Evolutionary conservation across 139 green algal species (phyloP), one percentile per base, ranked within the genome.

Genomic region (Medakamo hakoo): DNA sequence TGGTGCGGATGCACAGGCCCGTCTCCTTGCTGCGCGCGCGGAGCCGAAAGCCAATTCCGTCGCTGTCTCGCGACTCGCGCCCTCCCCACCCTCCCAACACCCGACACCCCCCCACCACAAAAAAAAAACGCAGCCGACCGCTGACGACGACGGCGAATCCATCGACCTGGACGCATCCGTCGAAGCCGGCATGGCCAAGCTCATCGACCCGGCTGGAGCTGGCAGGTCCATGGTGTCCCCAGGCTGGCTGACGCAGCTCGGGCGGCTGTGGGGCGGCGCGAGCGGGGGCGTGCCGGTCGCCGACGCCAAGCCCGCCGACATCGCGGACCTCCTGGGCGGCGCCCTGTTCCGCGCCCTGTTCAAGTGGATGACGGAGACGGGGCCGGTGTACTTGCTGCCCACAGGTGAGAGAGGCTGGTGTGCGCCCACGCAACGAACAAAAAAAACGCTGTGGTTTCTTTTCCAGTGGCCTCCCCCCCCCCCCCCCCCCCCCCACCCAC

Each of bases 201-300:
- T 82, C 22, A 91, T 95, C 55, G 87, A 95, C 57, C 66, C 79
- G 9, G 79, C 66, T 4, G 89, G 89, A 20, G 88, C 89, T 16
- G 88, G 88, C 20, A 64, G 55, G 1, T 87, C 78, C 4, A 82
- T 84, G 40, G 78, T 76, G 21, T 86, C 73, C 55, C 88, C 89
- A 24, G 86, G 76, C 22, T 96, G 89, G 89, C 75, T 95, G 27
- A 94, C 88, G 19, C 80, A 94, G 76, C 76, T 96, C 1, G 87
- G 86, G 65, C 73, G 86, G 55, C 70, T 94, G 4, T 96, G 88
- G 88, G 81, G 80, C 52, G 88, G 88, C 59, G 1, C 49, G 57
- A n/a, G n/a, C n/a, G 81, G 90, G 85, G 91, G 95, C 58, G 84
- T 95, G n/a, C 93, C 93, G 2, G 87, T 98, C 23, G 92, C 90